Conservation (phyloP, 225 moss, liverwort and hornwort genomes). For the Pseudisothecium myosuroides region DNA sequence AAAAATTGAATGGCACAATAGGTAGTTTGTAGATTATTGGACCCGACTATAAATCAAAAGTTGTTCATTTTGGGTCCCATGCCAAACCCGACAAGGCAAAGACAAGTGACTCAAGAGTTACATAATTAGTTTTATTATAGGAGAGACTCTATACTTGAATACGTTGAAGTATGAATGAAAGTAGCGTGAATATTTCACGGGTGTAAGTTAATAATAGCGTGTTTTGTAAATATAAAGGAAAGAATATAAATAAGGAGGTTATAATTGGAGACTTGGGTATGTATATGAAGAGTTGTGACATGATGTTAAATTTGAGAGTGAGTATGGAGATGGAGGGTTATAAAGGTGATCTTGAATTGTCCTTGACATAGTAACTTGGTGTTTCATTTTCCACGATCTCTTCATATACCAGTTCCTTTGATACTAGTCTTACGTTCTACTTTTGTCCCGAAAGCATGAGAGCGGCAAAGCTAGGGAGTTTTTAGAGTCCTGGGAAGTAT, state of each 20-base stretch:
- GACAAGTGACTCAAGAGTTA: background rate
- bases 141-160: background rate
- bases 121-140: background rate
- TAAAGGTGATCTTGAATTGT: too few relatives aligned
- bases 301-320: background rate
- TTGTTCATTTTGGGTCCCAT: background rate
- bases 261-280: rapidly evolving
- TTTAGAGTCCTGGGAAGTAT: background rate
- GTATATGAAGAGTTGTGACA: background rate
- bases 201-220: too few relatives aligned
- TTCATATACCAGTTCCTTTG: rapidly evolving
- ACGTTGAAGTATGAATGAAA: background rate
- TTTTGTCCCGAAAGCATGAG: background rate
- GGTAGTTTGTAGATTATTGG: background rate
- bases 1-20: background rate
- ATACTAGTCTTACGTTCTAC: background rate
- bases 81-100: rapidly evolving
- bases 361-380: rapidly evolving
- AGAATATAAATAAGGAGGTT: background rate
- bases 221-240: background rate
- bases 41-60: background rate
- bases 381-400: rapidly evolving
- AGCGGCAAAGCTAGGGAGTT: rapidly evolving
- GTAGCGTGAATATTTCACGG: background rate
- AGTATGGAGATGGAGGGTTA: background rate